phyloP scores from a whole-genome alignment of 768 basidiomycete species.

The Leccinellum albellum region DNA sequence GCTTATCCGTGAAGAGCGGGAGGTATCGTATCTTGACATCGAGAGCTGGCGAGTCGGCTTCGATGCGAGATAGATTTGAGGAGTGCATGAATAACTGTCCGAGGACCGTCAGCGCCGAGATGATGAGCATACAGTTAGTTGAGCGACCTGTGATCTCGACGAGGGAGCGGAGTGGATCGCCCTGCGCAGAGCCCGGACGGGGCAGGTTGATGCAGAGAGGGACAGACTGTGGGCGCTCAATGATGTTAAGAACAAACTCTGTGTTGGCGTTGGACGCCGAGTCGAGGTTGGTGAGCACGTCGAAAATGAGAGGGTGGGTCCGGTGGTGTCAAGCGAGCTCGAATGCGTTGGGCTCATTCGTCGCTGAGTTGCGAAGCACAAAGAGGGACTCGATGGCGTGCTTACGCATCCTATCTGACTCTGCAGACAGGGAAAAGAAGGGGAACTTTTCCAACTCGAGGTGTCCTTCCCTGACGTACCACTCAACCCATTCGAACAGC shows the following conservation, averaged over 20 bases:
- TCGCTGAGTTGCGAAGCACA: conserved; percentile 80
- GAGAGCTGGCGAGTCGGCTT: no score
- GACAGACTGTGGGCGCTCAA: conserved; percentile 59
- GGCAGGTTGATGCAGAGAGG: conserved; percentile 42
- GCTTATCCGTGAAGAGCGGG: no score
- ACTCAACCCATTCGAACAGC: conserved; percentile 82
- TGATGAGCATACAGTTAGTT: no score
- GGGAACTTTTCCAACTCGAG: conserved; percentile 39
- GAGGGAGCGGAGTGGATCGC: conserved; percentile 56
- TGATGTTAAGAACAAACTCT: no score
- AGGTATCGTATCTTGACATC: no score
- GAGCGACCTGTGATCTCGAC: conserved; percentile 53
- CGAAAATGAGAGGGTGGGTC: no score
- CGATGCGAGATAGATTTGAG: no score
- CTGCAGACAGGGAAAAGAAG: conserved; percentile 57
- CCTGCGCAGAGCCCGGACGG: conserved; percentile 32
- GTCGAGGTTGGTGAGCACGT: no score
- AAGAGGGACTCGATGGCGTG: conserved; percentile 85
- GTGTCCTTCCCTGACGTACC: conserved; percentile 65
- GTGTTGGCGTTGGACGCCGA: no score
- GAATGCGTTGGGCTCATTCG: conserved; percentile 65
- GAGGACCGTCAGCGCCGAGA: no score
- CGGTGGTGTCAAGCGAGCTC: no score
- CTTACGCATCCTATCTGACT: conserved; percentile 51
- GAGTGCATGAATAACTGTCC: no score